Conservation (phyloP, 2,329 filamentous ascomycete genomes). For the Venturia effusa region DNA sequence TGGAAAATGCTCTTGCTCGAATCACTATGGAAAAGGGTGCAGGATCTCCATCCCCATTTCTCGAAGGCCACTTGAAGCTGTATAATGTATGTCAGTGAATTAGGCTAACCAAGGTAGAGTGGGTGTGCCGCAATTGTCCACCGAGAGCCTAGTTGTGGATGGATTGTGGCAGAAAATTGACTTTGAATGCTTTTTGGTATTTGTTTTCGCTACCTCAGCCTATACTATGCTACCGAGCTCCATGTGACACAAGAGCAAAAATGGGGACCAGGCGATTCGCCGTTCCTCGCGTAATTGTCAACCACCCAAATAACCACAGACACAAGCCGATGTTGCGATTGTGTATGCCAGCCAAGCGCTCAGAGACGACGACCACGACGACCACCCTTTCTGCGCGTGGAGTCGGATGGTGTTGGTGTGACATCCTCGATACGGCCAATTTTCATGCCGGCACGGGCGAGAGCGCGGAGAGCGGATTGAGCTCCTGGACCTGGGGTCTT, state of each 20-base stretch:
- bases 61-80: not conserved
- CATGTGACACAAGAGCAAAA: constrained; percentile 42
- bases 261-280: constrained; percentile 54
- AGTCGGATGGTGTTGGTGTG: constrained; percentile 97
- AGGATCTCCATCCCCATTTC: not conserved
- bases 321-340: constrained; percentile 34
- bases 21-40: not conserved
- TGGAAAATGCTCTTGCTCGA: not conserved
- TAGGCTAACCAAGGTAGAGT: no score
- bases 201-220: not conserved
- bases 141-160: no score
- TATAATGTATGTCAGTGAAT: no score
- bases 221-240: constrained; percentile 7
- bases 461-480: constrained; percentile 96
- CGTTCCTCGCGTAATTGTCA: constrained; percentile 63
- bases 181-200: not conserved
- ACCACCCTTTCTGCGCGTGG: constrained; percentile 99
- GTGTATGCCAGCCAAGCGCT: constrained; percentile 33
- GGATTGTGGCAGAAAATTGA: no score
- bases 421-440: constrained; percentile 99
- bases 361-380: constrained; percentile 99
- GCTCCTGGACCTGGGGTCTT: constrained; percentile 99
- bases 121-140: no score
- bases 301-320: constrained; percentile 12
- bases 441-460: constrained; percentile 99